Evolutionary conservation across 306 rosid species (phyloP).

Genomic region (Cucurbita moschata): DNA sequence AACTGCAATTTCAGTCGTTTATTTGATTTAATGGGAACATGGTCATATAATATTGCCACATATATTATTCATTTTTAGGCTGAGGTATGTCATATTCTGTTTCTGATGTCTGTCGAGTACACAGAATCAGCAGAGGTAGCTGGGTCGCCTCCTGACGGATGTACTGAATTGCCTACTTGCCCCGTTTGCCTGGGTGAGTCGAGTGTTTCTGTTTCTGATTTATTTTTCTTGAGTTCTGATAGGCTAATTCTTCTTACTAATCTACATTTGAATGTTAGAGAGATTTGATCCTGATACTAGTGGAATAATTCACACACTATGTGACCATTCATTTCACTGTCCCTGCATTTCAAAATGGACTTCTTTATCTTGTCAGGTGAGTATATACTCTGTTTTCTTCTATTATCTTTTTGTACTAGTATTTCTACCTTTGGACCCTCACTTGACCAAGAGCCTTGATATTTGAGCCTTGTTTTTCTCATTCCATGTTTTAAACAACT

Average conservation of each 20-base stretch:
- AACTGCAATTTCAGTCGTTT: background rate
- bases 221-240: constrained; percentile 1
- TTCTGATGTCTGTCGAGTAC: constrained; percentile 62
- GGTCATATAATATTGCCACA: background rate
- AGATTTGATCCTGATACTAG: constrained; percentile 73
- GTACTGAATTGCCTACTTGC: constrained; percentile 80
- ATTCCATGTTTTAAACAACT: background rate
- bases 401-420: background rate
- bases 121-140: constrained; percentile 65
- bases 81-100: constrained; percentile 73
- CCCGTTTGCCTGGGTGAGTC: constrained; percentile 87
- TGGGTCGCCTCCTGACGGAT: constrained; percentile 57
- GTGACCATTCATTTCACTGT: constrained; percentile 89
- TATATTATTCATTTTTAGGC: constrained; percentile 36
- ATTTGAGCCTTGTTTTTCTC: background rate
- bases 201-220: background rate
- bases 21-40: background rate
- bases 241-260: background rate
- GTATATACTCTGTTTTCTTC: constrained; percentile 14
- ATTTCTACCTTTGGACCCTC: background rate
- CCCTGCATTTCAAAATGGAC: constrained; percentile 95
- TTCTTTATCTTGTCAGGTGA: constrained; percentile 78
- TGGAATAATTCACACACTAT: constrained; percentile 64
- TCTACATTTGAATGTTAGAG: constrained; percentile 36
- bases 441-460: background rate